phyloP scores from a whole-genome alignment of 1,139 yeast species.

The Meyerozyma sp. region DNA sequence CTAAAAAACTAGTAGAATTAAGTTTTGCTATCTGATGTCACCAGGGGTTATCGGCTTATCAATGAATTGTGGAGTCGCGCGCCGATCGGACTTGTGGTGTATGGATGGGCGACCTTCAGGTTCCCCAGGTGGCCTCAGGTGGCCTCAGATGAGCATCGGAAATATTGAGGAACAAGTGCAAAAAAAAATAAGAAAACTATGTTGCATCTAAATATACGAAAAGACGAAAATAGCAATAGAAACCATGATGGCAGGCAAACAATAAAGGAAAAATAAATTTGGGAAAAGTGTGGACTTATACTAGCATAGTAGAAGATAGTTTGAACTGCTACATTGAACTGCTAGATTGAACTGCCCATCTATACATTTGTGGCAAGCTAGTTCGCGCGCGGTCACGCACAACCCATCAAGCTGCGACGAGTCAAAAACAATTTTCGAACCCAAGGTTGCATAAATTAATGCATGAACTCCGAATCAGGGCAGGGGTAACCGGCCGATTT shows the following conservation, averaged over 20 bases:
- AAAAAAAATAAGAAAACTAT: no score
- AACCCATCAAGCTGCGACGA: background rate
- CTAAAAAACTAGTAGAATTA: background rate
- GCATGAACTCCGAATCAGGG: background rate
- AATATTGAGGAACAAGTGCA: background rate
- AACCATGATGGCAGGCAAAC: no score
- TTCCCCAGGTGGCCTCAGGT: no score
- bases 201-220: no score
- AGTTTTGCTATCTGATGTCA: background rate
- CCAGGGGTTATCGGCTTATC: background rate
- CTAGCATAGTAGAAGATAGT: no score
- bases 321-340: no score
- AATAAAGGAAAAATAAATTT: no score
- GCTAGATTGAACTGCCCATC: no score
- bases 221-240: no score
- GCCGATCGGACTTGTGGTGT: slow-evolving; percentile 1
- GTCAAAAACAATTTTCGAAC: background rate
- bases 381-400: no score
- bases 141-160: background rate
- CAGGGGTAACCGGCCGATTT: background rate
- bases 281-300: no score
- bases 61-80: slow-evolving; percentile 1
- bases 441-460: background rate
- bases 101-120: background rate
- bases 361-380: no score